Conservation (phyloP, 805 yeast genomes). For the Candida takata region DNA sequence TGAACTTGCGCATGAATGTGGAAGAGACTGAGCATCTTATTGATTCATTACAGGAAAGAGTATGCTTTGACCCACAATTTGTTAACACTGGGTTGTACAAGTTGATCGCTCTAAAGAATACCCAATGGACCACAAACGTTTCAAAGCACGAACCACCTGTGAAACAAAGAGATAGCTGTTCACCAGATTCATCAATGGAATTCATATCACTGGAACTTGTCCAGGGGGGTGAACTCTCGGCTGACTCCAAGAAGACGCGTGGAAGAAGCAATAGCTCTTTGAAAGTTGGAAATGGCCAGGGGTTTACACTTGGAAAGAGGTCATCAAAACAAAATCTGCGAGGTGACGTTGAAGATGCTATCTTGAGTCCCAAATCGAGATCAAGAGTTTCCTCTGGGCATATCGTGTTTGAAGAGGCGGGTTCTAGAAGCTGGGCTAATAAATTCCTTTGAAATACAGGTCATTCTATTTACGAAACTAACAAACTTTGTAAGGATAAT, state of each 20-base stretch:
- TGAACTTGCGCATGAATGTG: neutral
- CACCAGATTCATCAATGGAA: neutral
- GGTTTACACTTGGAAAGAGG: constrained; percentile 1
- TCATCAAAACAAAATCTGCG: constrained; percentile 6
- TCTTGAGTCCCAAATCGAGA: neutral
- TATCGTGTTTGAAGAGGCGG: neutral
- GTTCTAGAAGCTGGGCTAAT: neutral
- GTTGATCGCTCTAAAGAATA: neutral
- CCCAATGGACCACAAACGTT: neutral
- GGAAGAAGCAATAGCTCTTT: constrained; percentile 2
- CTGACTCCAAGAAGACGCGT: neutral
- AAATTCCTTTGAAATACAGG: no score
- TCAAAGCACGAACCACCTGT: neutral
- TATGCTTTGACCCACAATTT: constrained; percentile 7
- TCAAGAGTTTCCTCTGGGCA: neutral
- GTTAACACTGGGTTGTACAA: neutral
- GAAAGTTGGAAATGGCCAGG: neutral
- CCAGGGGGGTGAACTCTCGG: neutral
- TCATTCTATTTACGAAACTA: no score
- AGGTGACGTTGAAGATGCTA: no score
- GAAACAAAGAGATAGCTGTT: neutral
- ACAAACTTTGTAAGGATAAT: constrained; percentile 66
- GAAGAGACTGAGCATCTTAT: constrained; percentile 6
- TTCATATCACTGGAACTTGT: neutral
- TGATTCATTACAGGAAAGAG: constrained; percentile 1